Percentiles rank a stretch among this genome's conserved stretches.
phyloP scores from a whole-genome alignment of 192 early-diverging fungal genomes.

The Dissophora globulifera region DNA sequence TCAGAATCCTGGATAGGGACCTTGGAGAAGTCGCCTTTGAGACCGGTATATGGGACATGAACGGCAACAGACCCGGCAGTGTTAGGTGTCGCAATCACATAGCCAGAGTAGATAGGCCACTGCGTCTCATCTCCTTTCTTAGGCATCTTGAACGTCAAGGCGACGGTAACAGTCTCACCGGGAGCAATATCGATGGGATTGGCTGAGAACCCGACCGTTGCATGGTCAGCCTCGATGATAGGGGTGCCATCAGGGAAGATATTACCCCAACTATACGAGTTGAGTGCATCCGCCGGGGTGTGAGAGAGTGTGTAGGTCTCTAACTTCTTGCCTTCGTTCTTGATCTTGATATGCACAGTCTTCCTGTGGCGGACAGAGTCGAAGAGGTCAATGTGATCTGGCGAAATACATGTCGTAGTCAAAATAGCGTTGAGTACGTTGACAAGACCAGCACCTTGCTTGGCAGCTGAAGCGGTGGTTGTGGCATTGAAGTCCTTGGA shows the following conservation, averaged over 20 bases:
- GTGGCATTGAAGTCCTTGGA: conserved; percentile 1
- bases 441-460: conserved; percentile 78
- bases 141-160: conserved; percentile 54
- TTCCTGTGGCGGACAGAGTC: conserved; percentile 55
- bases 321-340: conserved; percentile 44
- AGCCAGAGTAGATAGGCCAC: conserved; percentile 63
- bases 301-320: conserved; percentile 49
- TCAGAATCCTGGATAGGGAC: conserved; percentile 43
- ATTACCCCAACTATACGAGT: conserved; percentile 40
- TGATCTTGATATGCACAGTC: conserved; percentile 51
- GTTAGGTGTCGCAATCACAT: conserved; percentile 49
- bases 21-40: conserved; percentile 47
- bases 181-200: conserved; percentile 39
- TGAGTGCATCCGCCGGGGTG: conserved; percentile 41
- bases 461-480: conserved; percentile 54
- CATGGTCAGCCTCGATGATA: conserved; percentile 40
- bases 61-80: conserved; percentile 27
- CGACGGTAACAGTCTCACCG: conserved; percentile 37
- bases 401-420: conserved; percentile 60
- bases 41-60: conserved; percentile 43
- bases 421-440: conserved; percentile 71
- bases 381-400: conserved; percentile 65
- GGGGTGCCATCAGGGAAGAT: conserved; percentile 41
- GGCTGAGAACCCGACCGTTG: conserved; percentile 47
- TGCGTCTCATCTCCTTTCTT: conserved; percentile 12